phyloP scores from a whole-genome alignment of 371 early-diverging fungal species.

The Syncephalastrum sp. region DNA sequence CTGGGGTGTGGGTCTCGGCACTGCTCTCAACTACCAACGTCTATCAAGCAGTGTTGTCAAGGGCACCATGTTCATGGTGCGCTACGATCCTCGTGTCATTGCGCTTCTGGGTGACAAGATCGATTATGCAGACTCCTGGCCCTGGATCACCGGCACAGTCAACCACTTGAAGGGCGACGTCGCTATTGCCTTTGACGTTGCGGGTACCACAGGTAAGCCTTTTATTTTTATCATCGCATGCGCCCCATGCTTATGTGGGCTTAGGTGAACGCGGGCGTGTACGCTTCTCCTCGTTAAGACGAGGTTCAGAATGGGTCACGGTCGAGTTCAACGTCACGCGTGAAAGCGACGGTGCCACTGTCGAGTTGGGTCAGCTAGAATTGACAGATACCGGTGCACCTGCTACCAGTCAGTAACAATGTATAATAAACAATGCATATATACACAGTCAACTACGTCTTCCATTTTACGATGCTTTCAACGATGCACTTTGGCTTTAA shows the following conservation, averaged over 20 bases:
- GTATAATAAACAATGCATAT: too few species aligned
- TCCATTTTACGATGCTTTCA: too few species aligned
- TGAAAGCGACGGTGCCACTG: constrained; percentile 26
- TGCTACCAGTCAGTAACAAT: not conserved
- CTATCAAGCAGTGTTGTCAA: constrained; percentile 63
- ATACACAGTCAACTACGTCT: too few species aligned
- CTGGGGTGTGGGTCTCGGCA: constrained; percentile 59
- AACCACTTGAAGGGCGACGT: constrained; percentile 70
- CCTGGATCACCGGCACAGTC: constrained; percentile 69
- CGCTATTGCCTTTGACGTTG: constrained; percentile 57
- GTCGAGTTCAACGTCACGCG: constrained; percentile 38
- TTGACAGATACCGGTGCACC: constrained; percentile 43
- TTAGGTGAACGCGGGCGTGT: constrained; percentile 44
- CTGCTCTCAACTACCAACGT: constrained; percentile 66
- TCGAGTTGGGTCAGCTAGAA: constrained; percentile 37
- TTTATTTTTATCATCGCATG: not conserved
- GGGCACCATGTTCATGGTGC: constrained; percentile 63
- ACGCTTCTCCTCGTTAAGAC: constrained; percentile 39
- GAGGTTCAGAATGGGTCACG: constrained; percentile 39
- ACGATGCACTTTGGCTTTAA: too few species aligned
- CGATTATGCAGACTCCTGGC: constrained; percentile 60
- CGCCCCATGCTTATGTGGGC: not conserved
- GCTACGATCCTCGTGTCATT: constrained; percentile 56
- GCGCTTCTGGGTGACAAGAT: constrained; percentile 58
- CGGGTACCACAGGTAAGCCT: constrained; percentile 50